Conservation (phyloP, 805 yeast species). For the Metschnikowia chrysomelidarum region DNA sequence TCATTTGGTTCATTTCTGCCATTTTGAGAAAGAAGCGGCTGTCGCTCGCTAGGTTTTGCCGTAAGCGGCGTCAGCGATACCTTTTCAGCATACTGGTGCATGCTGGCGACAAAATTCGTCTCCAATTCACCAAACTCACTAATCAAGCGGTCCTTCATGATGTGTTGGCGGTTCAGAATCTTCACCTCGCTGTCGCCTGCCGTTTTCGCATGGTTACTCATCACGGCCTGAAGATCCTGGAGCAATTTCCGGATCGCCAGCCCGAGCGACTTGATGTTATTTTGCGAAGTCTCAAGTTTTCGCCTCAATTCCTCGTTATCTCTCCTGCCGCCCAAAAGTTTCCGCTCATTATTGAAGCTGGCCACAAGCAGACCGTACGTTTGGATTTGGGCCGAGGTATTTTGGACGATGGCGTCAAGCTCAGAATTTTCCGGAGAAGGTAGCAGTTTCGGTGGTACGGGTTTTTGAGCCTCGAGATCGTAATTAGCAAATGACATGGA, state of each 20-base stretch:
- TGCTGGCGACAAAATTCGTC: slow-evolving; percentile 40
- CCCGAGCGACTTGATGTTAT: slow-evolving; percentile 32
- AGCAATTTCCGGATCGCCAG: slow-evolving; percentile 32
- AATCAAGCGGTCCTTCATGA: slow-evolving; percentile 51
- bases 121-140: slow-evolving; percentile 56
- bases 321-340: slow-evolving; percentile 51
- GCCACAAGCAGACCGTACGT: slow-evolving; percentile 50
- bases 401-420: slow-evolving; percentile 32
- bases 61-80: slow-evolving; percentile 19
- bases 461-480: slow-evolving; percentile 49
- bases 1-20: slow-evolving; percentile 18
- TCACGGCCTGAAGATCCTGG: slow-evolving; percentile 29
- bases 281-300: slow-evolving; percentile 31
- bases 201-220: slow-evolving; percentile 17
- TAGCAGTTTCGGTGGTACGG: slow-evolving; percentile 4
- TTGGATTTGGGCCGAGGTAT: slow-evolving; percentile 41
- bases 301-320: slow-evolving; percentile 41
- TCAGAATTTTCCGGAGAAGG: slow-evolving; percentile 19
- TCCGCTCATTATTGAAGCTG: slow-evolving; percentile 47
- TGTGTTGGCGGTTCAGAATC: slow-evolving; percentile 38
- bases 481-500: slow-evolving; percentile 54
- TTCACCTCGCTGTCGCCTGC: slow-evolving; percentile 21
- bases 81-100: slow-evolving; percentile 49
- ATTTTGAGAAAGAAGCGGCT: slow-evolving; percentile 38
- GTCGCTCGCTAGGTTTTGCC: slow-evolving; percentile 23